Evolutionary conservation across 768 basidiomycete species (phyloP).

Genomic region (Russula dissimulans): DNA sequence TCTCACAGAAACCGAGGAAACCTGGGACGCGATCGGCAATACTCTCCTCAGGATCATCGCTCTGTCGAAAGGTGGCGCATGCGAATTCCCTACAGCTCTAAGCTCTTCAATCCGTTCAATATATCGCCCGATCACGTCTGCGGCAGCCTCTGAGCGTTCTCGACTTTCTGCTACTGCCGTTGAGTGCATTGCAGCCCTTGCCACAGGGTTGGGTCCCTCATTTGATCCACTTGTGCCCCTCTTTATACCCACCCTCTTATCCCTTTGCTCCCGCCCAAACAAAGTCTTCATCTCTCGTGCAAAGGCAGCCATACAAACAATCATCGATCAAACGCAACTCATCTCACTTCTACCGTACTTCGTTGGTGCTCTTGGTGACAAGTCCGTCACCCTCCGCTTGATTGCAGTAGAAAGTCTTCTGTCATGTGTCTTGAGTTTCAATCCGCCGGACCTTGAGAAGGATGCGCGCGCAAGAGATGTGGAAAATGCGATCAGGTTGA

Average conservation of each 20-base stretch:
- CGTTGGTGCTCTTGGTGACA: constrained; percentile 52
- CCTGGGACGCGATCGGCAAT: constrained; percentile 61
- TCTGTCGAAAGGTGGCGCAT: constrained; percentile 44
- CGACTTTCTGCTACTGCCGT: constrained; percentile 59
- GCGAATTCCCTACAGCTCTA: constrained; percentile 43
- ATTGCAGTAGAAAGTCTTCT: constrained; percentile 58
- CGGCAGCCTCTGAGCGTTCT: constrained; percentile 66
- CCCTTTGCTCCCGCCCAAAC: constrained; percentile 63
- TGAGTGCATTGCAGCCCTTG: constrained; percentile 49
- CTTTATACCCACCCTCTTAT: constrained; percentile 59
- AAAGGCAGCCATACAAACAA: constrained; percentile 44
- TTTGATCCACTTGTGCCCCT: constrained; percentile 63
- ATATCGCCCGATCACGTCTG: constrained; percentile 44
- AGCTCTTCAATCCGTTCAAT: constrained; percentile 41
- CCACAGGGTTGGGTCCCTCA: constrained; percentile 43
- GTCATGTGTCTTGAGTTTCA: constrained; percentile 61
- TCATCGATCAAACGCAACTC: constrained; percentile 61
- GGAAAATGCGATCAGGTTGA: constrained; percentile 56
- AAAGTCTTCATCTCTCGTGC: constrained; percentile 69
- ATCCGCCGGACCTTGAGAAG: constrained; percentile 71
- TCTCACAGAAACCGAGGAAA: constrained; percentile 64
- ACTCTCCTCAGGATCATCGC: constrained; percentile 38
- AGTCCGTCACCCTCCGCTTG: constrained; percentile 53
- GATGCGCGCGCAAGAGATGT: constrained; percentile 55
- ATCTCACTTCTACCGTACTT: constrained; percentile 56